phyloP scores from a whole-genome alignment of 2,329 filamentous ascomycete species.

The Aspergillus sp. region DNA sequence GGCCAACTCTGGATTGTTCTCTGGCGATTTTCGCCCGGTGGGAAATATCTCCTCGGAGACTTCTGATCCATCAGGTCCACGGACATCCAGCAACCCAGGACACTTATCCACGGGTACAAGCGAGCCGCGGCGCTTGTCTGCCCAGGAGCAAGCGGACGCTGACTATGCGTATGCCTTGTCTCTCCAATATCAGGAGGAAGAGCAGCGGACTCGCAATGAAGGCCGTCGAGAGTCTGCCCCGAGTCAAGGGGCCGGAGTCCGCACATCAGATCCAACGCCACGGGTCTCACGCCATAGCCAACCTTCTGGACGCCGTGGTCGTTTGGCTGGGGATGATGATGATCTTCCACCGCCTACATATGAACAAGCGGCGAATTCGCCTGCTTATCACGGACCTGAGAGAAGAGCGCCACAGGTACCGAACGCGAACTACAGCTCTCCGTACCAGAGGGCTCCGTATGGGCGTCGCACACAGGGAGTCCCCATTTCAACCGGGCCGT shows the following conservation, averaged over 20 bases:
- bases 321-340: conserved; percentile 41
- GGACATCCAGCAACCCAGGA: conserved; percentile 25
- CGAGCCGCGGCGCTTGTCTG: conserved; percentile 19
- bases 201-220: conserved; percentile 60
- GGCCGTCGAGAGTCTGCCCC: conserved; percentile 39
- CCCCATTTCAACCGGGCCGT: conserved; percentile 10
- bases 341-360: conserved; percentile 64
- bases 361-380: conserved; percentile 60
- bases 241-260: conserved; percentile 19
- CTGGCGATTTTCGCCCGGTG: conserved; percentile 87
- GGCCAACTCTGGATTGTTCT: conserved; percentile 76
- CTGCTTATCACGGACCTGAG: conserved; percentile 54
- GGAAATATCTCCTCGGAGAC: conserved; percentile 52
- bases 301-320: conserved; percentile 22
- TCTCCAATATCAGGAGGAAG: conserved; percentile 90
- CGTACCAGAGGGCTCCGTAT: conserved; percentile 19
- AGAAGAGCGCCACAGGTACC: conserved; percentile 35
- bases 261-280: conserved; percentile 20
- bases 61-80: conserved; percentile 28
- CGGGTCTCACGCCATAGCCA: conserved; percentile 23
- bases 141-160: conserved; percentile 66
- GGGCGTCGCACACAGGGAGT: conserved; percentile 16
- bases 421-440: conserved; percentile 16
- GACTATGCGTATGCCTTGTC: conserved; percentile 87
- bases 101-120: conserved; percentile 5